Evolutionary conservation across 371 early-diverging fungal genomes (phyloP), one percentile per base, ranked within the genome.

Genomic region (Apophysomyces trapeziformis): DNA sequence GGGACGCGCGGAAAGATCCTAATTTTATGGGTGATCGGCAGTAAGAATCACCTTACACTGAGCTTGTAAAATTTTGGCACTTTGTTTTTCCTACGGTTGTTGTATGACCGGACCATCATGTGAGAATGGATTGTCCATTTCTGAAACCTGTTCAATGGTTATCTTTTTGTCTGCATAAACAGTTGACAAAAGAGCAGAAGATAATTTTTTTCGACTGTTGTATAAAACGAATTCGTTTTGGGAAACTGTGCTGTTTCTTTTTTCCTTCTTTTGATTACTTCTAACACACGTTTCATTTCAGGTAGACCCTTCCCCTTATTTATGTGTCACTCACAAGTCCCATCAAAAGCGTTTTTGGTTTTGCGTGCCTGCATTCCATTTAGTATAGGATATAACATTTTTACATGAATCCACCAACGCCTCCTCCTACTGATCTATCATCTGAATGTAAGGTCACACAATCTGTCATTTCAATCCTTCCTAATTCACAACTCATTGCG

Each of bases 281-380:
- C 41, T 41, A 41, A 50, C 54, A 50, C 54, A 50, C 54, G 54
- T 50, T 50, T 50, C 54, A 50, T 50, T 47, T 50, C 54, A 50
- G 54, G 54, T 50, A 21, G 11, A 21, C 21, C 21, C 54, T 50
- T 50, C 54, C 54, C 54, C 54, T 50, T n/a, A 11, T 47, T 16
- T 50, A 21, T 50, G 54, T 50, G 54, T 50, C 54, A 50, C 54
- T 50, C 54, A 50, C 2, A 7, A 47, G 32, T 26, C 32, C 32
- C 32, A 26, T 26, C 32, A 26, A 26, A 2, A 26, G 32, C 32
- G 3, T 47, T n/a, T 50, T 26, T 18, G n/a, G 54, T 50, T 50
- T 50, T 50, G 21, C 11, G 54, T 50, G 9, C 54, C 54, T 50
- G 54, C 54, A 50, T 50, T 41, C 54, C 54, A 50, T 26, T 26